Evolutionary conservation across 306 rosid species (phyloP), one percentile per base, ranked within the genome.

Genomic region (Quercus parvula): DNA sequence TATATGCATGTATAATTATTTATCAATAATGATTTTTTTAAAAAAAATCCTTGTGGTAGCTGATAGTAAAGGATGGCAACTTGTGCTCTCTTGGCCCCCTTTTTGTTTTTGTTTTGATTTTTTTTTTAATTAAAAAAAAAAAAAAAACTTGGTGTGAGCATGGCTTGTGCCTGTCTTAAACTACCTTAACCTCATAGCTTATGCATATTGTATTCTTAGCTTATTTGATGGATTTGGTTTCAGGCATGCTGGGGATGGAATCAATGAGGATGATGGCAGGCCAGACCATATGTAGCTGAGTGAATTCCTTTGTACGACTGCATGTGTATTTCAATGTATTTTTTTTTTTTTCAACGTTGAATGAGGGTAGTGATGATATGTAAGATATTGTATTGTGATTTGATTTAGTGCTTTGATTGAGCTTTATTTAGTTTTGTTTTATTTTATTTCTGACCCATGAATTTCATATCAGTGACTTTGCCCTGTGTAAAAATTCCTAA

Each of bases 181-280:
- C 54, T 2, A 22, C 54, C 12, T 41, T 41, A 41, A 41, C 46
- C 46, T 41, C 17, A 49, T 10, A 49, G 17, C 11, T 49, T 4
- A 12, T 12, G 54, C 17, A 13, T 49, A 49, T 55, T 77, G n/a
- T 51, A 5, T 55, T 68, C 18, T 58, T 17, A 49, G 46, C 78
- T 13, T 46, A 33, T 33, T 11, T 77, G 22, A 30, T 49, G 70
- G 64, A 19, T 17, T 25, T 51, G 61, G 7, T 71, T 73, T 84
- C 94, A 94, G 98, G 85, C 98, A 94, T 38, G 94, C 94, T 25
- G 97, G 96, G 41, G 97, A 94, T 74, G 93, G 92, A 20, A 83
- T 67, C 73, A 66, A 79, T 5, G 96, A 94, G 75, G 92, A 92
- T 35, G 97, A 92, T 81, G 83, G 90, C 90, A 86, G 97, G 88